A percentile compares a stretch with the other conserved stretches of the same genome.
Conservation (phyloP, 2,329 filamentous ascomycete species). For the Alternaria sp. region DNA sequence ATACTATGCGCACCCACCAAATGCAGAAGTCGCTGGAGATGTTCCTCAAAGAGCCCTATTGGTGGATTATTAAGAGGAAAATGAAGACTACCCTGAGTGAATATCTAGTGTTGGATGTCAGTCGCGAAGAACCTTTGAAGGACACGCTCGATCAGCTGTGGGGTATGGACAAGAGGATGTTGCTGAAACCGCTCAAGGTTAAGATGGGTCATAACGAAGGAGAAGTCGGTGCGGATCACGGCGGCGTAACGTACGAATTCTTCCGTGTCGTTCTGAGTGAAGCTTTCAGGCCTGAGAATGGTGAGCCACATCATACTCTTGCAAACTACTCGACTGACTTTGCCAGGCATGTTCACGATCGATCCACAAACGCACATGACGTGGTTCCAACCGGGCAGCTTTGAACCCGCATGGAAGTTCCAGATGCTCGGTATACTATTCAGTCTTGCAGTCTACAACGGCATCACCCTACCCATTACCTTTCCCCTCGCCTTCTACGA, state of each 20-base stretch:
- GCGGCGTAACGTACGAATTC: slow-evolving; percentile 95
- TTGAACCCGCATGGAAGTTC: slow-evolving; percentile 87
- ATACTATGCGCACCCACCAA: slow-evolving; percentile 34
- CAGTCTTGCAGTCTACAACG: slow-evolving; percentile 90
- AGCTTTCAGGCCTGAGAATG: slow-evolving; percentile 77
- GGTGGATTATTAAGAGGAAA: slow-evolving; percentile 35
- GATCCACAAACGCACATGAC: slow-evolving; percentile 78
- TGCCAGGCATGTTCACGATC: slow-evolving; percentile 72
- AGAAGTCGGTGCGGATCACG: slow-evolving; percentile 90
- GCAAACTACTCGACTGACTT: slow-evolving; percentile 10
- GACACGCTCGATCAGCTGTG: slow-evolving; percentile 81
- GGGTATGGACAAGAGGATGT: slow-evolving; percentile 80
- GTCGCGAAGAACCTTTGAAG: slow-evolving; percentile 49
- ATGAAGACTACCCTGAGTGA: slow-evolving; percentile 46
- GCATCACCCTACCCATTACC: slow-evolving; percentile 85
- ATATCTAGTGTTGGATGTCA: slow-evolving; percentile 54
- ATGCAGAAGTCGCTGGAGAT: slow-evolving; percentile 35
- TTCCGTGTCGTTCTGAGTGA: slow-evolving; percentile 84
- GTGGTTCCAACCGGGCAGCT: slow-evolving; percentile 85
- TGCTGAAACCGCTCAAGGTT: slow-evolving; percentile 86
- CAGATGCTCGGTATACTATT: slow-evolving; percentile 88
- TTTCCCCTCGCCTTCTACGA: slow-evolving; percentile 86
- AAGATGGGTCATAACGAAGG: slow-evolving; percentile 79
- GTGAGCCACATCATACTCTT: slow-evolving; percentile 45
- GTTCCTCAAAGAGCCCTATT: slow-evolving; percentile 31